Base-by-base conservation (phyloP, 805 yeast genomes). In the Candida peoriensis region DNA sequence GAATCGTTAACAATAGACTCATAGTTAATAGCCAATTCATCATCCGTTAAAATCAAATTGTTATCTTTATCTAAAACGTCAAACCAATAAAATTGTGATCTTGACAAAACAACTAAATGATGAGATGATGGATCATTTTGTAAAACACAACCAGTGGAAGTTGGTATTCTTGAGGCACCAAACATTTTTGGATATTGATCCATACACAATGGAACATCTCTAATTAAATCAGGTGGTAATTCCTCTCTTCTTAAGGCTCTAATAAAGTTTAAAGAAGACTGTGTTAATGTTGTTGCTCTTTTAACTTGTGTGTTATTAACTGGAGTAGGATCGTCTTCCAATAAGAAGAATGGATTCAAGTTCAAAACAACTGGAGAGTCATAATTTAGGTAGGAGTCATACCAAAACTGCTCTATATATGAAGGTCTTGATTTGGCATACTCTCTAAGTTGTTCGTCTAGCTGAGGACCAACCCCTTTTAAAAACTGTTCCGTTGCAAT, bases 371-470 rank as follows among this genome's bases (percentile, higher is more conserved):
- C 95, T 0, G 93, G 88, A 9, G 85, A 79, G 57, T 88, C 96
- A 57, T 83, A 85, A 57, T 80, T 80, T 46, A 88, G 67, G 57
- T 88, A 88, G 1, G 95, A 77, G 55, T 88, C 96, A 58, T 76
- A 88, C 96, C 96, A 88, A 57, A 88, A 88, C 58, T 88, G 95
- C 60, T 88, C 96, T 43, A 88, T 88, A 57, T 83, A 88, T 2
- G 94, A 81, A 32, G 83, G 77, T 42, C 86, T 64, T 12, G 78
- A 63, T 33, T 72, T 68, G 6, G 81, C 61, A 52, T 81, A 85
- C 32, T 70, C 70, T 13, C 78, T 64, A 34, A 88, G 67, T 46
- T 76, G 78, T 19, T 69, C 61, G 52, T 88, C 94, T 33, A 75
- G 70, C 36, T 64, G 65, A 34, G 75, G 76, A 15, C 69, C 87